These are phyloP conservation scores for Phytophthora europaea DNA, from an alignment of 352 stramenopile genomes.

Conservation along the genomic window DNA sequence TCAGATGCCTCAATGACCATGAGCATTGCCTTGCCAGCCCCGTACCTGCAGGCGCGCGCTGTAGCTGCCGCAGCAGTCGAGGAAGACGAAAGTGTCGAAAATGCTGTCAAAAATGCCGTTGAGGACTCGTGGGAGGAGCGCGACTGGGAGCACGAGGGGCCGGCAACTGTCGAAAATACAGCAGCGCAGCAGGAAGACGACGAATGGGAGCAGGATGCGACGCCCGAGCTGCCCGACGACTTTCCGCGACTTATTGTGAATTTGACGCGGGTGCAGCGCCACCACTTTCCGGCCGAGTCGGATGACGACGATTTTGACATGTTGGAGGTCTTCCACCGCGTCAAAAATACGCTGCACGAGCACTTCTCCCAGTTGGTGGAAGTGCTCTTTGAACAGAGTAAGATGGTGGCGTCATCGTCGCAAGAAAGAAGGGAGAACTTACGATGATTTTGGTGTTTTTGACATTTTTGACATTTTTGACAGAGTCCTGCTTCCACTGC, in stretches of 20 bases:
- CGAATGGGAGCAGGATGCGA: slow-evolving; percentile 51
- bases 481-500: slow-evolving; percentile 76
- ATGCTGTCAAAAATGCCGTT: slow-evolving; percentile 12
- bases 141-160: slow-evolving; percentile 44
- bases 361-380: slow-evolving; percentile 74
- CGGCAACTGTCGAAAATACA: not conserved
- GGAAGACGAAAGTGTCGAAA: slow-evolving; percentile 17
- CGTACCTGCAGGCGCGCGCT: slow-evolving; percentile 26
- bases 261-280: slow-evolving; percentile 59
- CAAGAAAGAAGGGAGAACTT: not conserved
- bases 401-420: not conserved
- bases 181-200: slow-evolving; percentile 12
- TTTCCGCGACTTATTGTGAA: slow-evolving; percentile 81
- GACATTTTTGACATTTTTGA: slow-evolving; percentile 6
- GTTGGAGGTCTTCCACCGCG: slow-evolving; percentile 50
- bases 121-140: slow-evolving; percentile 59
- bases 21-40: slow-evolving; percentile 51
- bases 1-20: slow-evolving; percentile 58
- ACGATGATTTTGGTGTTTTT: not conserved
- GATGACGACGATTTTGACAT: slow-evolving; percentile 41
- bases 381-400: slow-evolving; percentile 77
- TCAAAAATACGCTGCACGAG: slow-evolving; percentile 61
- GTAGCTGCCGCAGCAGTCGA: slow-evolving; percentile 6
- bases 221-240: slow-evolving; percentile 64
- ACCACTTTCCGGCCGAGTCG: slow-evolving; percentile 53